phyloP scores from a whole-genome alignment of 805 yeast species.

The Starmerella vaccinii region DNA sequence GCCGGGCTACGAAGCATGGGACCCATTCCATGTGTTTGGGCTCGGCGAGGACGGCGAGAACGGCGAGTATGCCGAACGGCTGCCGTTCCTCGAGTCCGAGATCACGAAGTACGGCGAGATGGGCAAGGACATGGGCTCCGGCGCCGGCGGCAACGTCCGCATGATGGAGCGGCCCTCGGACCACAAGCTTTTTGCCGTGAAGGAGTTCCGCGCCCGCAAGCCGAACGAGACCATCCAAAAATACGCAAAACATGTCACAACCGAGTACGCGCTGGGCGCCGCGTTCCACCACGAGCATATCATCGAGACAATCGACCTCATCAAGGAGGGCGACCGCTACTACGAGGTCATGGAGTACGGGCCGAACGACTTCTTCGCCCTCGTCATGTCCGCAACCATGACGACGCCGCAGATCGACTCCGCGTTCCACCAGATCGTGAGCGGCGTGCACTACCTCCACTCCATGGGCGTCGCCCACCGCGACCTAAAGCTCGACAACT shows the following conservation, averaged over 20 bases:
- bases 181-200: constrained; percentile 67
- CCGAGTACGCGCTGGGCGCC: constrained; percentile 76
- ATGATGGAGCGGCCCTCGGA: constrained; percentile 55
- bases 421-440: constrained; percentile 68
- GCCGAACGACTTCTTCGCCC: constrained; percentile 80
- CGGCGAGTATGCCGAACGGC: constrained; percentile 13
- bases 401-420: constrained; percentile 59
- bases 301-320: constrained; percentile 68
- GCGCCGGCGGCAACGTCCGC: constrained; percentile 92
- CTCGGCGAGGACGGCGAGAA: not conserved
- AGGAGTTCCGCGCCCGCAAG: constrained; percentile 64
- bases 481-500: constrained; percentile 84
- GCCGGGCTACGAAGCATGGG: constrained; percentile 22
- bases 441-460: constrained; percentile 71
- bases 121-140: constrained; percentile 72
- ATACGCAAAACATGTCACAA: constrained; percentile 66
- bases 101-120: constrained; percentile 62
- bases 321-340: constrained; percentile 53
- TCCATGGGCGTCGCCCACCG: constrained; percentile 81
- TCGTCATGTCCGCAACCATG: constrained; percentile 85
- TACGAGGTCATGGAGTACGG: constrained; percentile 88
- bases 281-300: constrained; percentile 68
- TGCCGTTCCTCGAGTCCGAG: constrained; percentile 36
- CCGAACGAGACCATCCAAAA: constrained; percentile 54
- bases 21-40: constrained; percentile 23